Percentiles rank a stretch among this genome's conserved stretches.
phyloP scores from a whole-genome alignment of 2,329 filamentous ascomycete species.

The Diplocarpon mali region DNA sequence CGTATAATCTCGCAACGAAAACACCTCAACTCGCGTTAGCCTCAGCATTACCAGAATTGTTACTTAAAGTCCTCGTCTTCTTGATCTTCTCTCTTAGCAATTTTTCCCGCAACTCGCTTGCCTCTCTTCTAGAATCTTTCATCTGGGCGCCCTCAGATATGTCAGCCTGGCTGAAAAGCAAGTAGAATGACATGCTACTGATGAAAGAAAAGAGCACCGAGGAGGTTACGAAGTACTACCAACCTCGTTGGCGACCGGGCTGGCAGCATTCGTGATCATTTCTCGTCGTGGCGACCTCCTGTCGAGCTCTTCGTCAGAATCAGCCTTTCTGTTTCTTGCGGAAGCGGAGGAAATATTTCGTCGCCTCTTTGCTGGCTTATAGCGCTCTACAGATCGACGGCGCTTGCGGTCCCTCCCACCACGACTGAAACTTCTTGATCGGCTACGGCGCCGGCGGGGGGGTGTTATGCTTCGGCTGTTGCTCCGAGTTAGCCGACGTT shows the following conservation, averaged over 20 bases:
- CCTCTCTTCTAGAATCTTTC: constrained; percentile 32
- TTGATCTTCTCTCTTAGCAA: constrained; percentile 43
- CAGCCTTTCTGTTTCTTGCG: constrained; percentile 43
- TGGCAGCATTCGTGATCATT: constrained; percentile 12
- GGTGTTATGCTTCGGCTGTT: constrained; percentile 27
- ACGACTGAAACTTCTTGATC: constrained; percentile 20
- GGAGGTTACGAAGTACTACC: constrained; percentile 29
- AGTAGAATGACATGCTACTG: background rate
- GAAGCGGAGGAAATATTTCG: constrained; percentile 41
- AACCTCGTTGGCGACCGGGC: constrained; percentile 29
- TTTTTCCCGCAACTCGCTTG: constrained; percentile 38
- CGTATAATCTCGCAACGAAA: background rate
- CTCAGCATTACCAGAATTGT: constrained; percentile 29
- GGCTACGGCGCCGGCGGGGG: constrained; percentile 21
- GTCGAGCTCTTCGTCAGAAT: constrained; percentile 41
- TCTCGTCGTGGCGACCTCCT: constrained; percentile 18
- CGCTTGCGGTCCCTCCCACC: constrained; percentile 24
- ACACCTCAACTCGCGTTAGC: constrained; percentile 36
- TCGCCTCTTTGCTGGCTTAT: constrained; percentile 32
- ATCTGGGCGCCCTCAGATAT: constrained; percentile 25
- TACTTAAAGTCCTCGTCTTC: constrained; percentile 43
- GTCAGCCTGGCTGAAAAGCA: constrained; percentile 27
- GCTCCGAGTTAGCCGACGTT: constrained; percentile 27
- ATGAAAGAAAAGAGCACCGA: too few relatives aligned
- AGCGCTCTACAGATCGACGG: constrained; percentile 27